Conservation (phyloP, 306 rosid species). For the Quercus wislizeni region DNA sequence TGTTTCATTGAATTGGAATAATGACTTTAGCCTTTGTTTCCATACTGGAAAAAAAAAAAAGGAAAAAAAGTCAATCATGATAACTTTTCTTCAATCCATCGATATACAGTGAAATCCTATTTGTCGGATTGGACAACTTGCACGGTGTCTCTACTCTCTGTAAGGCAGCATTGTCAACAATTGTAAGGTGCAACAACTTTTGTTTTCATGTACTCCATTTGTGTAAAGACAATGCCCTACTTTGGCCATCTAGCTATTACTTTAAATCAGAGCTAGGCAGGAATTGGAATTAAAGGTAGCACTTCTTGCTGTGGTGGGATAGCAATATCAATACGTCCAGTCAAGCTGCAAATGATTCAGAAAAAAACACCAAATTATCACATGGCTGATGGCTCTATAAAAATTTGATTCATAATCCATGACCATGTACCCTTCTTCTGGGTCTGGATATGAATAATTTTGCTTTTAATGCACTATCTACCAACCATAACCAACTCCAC, state of each 20-base stretch:
- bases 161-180: too few species aligned
- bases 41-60: too few species aligned
- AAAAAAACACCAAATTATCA: background rate
- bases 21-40: background rate
- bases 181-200: background rate
- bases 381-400: slow-evolving; percentile 13
- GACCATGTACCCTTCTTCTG: too few species aligned
- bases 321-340: background rate
- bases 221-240: too few species aligned
- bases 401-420: background rate
- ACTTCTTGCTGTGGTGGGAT: slow-evolving; percentile 18
- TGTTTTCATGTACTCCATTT: background rate
- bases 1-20: background rate
- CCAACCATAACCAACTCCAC: background rate
- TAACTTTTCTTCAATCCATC: too few species aligned
- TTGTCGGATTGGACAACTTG: too few species aligned
- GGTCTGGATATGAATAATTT: background rate
- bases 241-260: too few species aligned
- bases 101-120: too few species aligned
- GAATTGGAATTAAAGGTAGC: background rate
- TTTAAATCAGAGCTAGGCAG: too few species aligned
- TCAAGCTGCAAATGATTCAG: slow-evolving; percentile 7
- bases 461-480: background rate
- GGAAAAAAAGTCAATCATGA: too few species aligned
- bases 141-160: too few species aligned